Base-by-base conservation (phyloP, 1,139 yeast species). In the Yamadazyma dendronema region DNA sequence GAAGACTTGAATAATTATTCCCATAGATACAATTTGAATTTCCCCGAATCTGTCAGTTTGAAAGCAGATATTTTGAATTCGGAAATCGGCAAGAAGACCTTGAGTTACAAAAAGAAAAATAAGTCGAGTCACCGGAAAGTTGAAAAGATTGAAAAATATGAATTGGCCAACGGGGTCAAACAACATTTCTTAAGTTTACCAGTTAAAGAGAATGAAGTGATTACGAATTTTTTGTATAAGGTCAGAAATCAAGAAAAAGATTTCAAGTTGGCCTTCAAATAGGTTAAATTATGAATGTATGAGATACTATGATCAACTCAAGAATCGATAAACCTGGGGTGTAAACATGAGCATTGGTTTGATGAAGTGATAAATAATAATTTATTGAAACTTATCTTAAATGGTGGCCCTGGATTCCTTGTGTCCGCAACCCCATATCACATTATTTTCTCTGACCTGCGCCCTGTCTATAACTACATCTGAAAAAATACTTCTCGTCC, bases 181-280 rank as follows among this genome's bases (percentile, higher is more conserved):
- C 75, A 72, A 39, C 94, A 87, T 56, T 84, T 86, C 46, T 44
- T 68, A 47, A 68, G 67, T 29, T 74, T 79, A 37, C 75, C 77
- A n/a, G 77, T 77, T 3, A 76, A 84, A 45, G 96, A 87, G 52
- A 81, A 82, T 46, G 96, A 87, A 51, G 77, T 81, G 29, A 78
- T 87, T 30, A 83, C 92, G 30, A 85, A 82, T 49, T 87, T 87
- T 52, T 67, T 87, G 40, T 87, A 87, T 60, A 79, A 83, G 47
- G 87, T 84, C 37, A 77, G 77, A 52, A 79, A 84, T 53, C 83
- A 81, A 45, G 79, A 77, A 47, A 62, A 63, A 52, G 73, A 65
- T 35, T 73, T 71, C 44, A 70, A 69, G 52, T 56, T 71, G 41
- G 54, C 61, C 1, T 67, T 67, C 19, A 42, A 37, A 25, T 46